These are phyloP conservation scores for Alternaria dauci DNA, from an alignment of 2,329 filamentous ascomycete genomes.

Conservation along the genomic window DNA sequence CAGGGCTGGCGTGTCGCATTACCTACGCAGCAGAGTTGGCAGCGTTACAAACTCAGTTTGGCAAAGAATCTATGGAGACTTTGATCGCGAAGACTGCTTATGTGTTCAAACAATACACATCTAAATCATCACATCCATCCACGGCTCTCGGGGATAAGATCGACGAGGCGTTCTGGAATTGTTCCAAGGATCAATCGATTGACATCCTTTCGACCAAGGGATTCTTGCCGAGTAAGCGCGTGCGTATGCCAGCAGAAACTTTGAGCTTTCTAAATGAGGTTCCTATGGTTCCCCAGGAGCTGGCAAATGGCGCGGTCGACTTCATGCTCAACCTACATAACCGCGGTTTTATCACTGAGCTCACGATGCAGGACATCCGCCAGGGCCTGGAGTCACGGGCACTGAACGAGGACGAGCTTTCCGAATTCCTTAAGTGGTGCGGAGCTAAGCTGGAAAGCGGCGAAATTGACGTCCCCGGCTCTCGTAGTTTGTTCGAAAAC, in stretches of 20 bases:
- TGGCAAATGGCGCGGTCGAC: constrained; percentile 70
- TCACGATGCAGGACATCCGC: constrained; percentile 87
- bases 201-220: constrained; percentile 90
- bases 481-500: constrained; percentile 77
- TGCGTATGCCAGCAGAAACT: constrained; percentile 77
- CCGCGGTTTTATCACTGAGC: constrained; percentile 84
- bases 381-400: constrained; percentile 83
- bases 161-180: constrained; percentile 96
- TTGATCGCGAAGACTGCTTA: constrained; percentile 83
- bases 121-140: constrained; percentile 88
- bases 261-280: constrained; percentile 86
- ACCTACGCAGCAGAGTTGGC: constrained; percentile 88
- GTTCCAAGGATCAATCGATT: constrained; percentile 77
- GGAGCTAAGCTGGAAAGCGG: constrained; percentile 74
- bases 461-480: constrained; percentile 74
- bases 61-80: constrained; percentile 64
- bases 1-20: constrained; percentile 87
- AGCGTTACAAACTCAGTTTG: constrained; percentile 62
- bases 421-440: constrained; percentile 86
- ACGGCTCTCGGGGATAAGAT: constrained; percentile 83
- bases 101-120: constrained; percentile 85
- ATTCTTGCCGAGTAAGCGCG: constrained; percentile 81
- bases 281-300: constrained; percentile 79
- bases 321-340: constrained; percentile 84
- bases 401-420: constrained; percentile 77